Conservation (phyloP, 192 early-diverging fungal species). For the Geranomyces michiganensis region DNA sequence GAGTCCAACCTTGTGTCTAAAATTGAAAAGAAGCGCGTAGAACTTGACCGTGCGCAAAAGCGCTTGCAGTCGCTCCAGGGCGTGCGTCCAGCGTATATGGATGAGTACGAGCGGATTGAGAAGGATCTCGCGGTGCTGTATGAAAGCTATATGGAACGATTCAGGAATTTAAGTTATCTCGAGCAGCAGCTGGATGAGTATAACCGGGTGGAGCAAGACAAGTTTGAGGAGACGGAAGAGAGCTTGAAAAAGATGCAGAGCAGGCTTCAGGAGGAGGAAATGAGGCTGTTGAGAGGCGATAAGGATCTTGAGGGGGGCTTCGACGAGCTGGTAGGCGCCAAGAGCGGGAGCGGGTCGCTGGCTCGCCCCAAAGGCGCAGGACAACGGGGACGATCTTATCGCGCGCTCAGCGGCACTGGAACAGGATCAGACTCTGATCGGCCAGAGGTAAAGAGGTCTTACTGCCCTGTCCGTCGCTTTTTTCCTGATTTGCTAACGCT, state of each 20-base stretch:
- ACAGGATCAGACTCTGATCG: background rate
- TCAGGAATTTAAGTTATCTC: conserved; percentile 53
- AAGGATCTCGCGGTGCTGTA: conserved; percentile 52
- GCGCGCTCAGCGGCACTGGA: conserved; percentile 1
- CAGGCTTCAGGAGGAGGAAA: conserved; percentile 56
- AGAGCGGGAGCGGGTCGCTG: conserved; percentile 11
- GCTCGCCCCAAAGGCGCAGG: conserved; percentile 26
- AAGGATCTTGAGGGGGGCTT: conserved; percentile 44
- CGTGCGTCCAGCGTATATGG: conserved; percentile 62
- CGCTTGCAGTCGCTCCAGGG: conserved; percentile 52
- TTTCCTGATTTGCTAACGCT: too few relatives aligned
- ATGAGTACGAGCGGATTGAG: conserved; percentile 62
- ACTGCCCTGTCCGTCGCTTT: too few relatives aligned
- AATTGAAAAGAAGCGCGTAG: conserved; percentile 58
- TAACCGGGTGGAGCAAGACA: conserved; percentile 54
- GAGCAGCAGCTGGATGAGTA: conserved; percentile 62
- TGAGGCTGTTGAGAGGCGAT: conserved; percentile 51
- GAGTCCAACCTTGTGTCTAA: conserved; percentile 54
- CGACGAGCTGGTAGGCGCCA: background rate
- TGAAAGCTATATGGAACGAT: conserved; percentile 54
- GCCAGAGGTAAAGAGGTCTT: conserved; percentile 22
- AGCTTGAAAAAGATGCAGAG: conserved; percentile 55
- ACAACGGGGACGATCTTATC: background rate
- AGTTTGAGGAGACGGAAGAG: conserved; percentile 57
- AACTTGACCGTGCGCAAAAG: conserved; percentile 58